Percentiles rank a stretch among this genome's conserved stretches.
Evolutionary conservation across 2,329 filamentous ascomycete species (phyloP).

Genomic region (Teratosphaeria nubilosa): DNA sequence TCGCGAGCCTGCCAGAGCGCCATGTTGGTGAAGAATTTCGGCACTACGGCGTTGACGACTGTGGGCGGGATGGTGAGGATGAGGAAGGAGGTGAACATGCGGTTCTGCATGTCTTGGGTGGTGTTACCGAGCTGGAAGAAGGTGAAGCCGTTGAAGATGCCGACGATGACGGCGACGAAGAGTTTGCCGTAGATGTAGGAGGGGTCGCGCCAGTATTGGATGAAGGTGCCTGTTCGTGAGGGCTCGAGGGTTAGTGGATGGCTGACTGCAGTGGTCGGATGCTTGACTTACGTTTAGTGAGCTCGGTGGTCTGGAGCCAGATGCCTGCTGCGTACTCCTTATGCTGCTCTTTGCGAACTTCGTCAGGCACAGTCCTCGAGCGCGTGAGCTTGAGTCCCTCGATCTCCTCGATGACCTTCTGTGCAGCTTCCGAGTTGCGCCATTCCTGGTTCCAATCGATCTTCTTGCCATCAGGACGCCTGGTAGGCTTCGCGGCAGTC

Average conservation of each 20-base stretch:
- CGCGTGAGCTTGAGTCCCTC: conserved; percentile 51
- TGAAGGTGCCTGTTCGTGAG: conserved; percentile 34
- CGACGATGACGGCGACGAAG: conserved; percentile 60
- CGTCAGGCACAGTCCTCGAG: conserved; percentile 30
- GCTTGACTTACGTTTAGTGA: conserved; percentile 51
- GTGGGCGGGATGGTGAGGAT: conserved; percentile 52
- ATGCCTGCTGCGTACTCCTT: conserved; percentile 54
- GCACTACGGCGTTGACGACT: conserved; percentile 61
- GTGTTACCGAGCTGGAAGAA: conserved; percentile 56
- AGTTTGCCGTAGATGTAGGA: conserved; percentile 69
- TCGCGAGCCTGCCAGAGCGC: conserved; percentile 65
- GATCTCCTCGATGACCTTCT: conserved; percentile 53
- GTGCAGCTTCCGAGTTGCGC: conserved; percentile 53
- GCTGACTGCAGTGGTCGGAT: not conserved
- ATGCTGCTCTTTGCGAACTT: conserved; percentile 29
- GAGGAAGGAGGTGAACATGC: conserved; percentile 64
- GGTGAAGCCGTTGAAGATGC: conserved; percentile 65
- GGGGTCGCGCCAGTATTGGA: conserved; percentile 57
- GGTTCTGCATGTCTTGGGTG: conserved; percentile 61
- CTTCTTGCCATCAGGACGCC: conserved; percentile 42
- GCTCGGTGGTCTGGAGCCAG: conserved; percentile 50
- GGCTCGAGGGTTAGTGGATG: too few species aligned
- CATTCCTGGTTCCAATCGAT: conserved; percentile 70
- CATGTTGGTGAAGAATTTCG: conserved; percentile 69
- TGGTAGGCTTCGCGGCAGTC: conserved; percentile 49